Base-by-base conservation (phyloP, 371 early-diverging fungal genomes). In the Umbelopsis sp. region DNA sequence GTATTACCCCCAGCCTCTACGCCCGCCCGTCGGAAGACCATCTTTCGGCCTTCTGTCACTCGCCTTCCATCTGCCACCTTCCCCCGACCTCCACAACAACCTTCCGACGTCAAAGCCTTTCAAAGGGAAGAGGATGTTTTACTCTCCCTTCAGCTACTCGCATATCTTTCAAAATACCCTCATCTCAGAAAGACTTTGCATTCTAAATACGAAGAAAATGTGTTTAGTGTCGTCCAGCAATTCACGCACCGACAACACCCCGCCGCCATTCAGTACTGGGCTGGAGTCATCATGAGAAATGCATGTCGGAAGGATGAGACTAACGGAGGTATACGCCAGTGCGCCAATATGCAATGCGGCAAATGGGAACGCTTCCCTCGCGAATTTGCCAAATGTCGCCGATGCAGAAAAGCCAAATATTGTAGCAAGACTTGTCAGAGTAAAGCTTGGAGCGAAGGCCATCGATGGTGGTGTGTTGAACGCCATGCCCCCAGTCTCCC, bases 131-230 rank as follows among this genome's bases (percentile, higher is more conserved):
- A 94, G 72, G 94, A 96, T 68, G 89, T 96, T 24, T 82, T 94
- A n/a, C 81, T 93, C 44, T 89, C 93, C 1, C 78, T 93, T 67
- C 94, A 95, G 77, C 80, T 97, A 24, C 82, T 95, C 11, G 96
- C 95, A 44, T 94, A 92, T 71, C 83, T 96, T 14, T 91, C 91
- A 57, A 97, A 97, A 77, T 92, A 94, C 77, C 87, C 91, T 37
- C 82, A 86, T 50, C 81, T 93, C 53, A 88, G 93, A 22, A 81
- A 82, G 20, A 69, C 84, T 20, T 80, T 96, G 71, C 89, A 94
- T 79, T 72, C 82, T n/a, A 76, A 83, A 44, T 78, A 87, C 57
- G 68, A 72, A 1, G 80, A 75, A 20, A 90, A 92, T 63, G 91
- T 93, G 12, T 92, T 93, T 79, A 81, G 86, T 5, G 80, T 91